Conservation (phyloP, 371 early-diverging fungal genomes). For the Lichtheimia ramosa region DNA sequence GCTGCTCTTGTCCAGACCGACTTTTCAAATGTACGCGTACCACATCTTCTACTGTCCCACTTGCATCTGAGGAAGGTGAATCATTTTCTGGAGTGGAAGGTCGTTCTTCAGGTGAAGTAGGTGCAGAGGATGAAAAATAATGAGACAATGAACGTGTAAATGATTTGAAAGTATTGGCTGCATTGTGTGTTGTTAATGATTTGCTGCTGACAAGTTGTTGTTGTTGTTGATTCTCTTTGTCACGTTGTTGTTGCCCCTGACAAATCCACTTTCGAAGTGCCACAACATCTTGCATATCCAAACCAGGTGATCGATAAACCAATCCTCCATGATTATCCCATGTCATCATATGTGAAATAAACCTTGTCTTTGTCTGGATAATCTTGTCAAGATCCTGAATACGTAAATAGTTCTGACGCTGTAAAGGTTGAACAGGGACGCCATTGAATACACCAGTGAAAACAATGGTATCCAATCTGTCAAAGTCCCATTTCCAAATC, state of each 20-base stretch:
- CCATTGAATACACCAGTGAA: conserved; percentile 44
- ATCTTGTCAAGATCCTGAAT: conserved; percentile 25
- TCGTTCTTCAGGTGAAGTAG: conserved; percentile 20
- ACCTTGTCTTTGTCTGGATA: conserved; percentile 15
- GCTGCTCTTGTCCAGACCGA: conserved; percentile 14
- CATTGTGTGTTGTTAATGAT: neutral
- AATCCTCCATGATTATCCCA: conserved; percentile 30
- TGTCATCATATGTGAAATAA: conserved; percentile 46
- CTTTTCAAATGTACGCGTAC: conserved; percentile 42
- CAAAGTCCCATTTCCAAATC: conserved; percentile 70
- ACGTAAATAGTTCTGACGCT: conserved; percentile 27
- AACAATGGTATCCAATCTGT: conserved; percentile 43
- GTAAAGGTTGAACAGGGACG: conserved; percentile 41
- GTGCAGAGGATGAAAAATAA: conserved; percentile 47
- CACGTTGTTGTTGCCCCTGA: conserved; percentile 17
- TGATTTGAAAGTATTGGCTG: conserved; percentile 36
- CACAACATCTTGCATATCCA: conserved; percentile 28
- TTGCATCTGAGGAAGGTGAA: conserved; percentile 4
- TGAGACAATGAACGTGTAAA: conserved; percentile 55
- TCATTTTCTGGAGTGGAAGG: conserved; percentile 12
- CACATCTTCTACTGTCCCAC: conserved; percentile 19
- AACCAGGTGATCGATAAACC: conserved; percentile 40
- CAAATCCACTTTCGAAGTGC: conserved; percentile 31
- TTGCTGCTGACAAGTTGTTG: conserved; percentile 6
- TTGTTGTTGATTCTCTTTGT: conserved; percentile 4